A percentile compares a stretch with the other conserved stretches of the same genome.
Evolutionary conservation across 2,329 filamentous ascomycete species (phyloP).

Genomic region (Lachnellula arida): DNA sequence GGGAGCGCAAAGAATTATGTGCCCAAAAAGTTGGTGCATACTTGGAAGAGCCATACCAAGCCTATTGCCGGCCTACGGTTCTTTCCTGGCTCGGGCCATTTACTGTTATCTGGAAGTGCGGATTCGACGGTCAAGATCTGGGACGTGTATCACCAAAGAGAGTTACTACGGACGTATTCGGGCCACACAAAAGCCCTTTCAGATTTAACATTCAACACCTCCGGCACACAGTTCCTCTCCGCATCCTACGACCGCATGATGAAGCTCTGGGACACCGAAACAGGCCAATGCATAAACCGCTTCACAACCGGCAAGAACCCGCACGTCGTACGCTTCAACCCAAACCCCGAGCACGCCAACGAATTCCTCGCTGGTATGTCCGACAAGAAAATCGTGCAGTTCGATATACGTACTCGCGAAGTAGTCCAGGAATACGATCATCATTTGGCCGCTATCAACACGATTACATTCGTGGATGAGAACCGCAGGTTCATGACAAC

Average conservation of each 20-base stretch:
- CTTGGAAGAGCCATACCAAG: slow-evolving; percentile 80
- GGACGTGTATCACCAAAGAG: slow-evolving; percentile 86
- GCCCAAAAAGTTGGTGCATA: slow-evolving; percentile 88
- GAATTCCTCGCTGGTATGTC: slow-evolving; percentile 97
- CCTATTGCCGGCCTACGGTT: slow-evolving; percentile 86
- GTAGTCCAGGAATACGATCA: slow-evolving; percentile 97
- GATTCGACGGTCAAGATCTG: slow-evolving; percentile 91
- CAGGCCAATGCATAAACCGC: slow-evolving; percentile 77
- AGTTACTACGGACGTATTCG: slow-evolving; percentile 84
- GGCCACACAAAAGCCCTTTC: slow-evolving; percentile 89
- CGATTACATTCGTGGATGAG: slow-evolving; percentile 92
- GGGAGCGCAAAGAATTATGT: slow-evolving; percentile 85
- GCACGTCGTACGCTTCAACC: slow-evolving; percentile 92
- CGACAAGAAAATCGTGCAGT: slow-evolving; percentile 98
- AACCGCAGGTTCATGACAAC: slow-evolving; percentile 96
- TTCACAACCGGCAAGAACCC: slow-evolving; percentile 95
- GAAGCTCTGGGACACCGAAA: slow-evolving; percentile 98
- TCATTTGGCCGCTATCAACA: slow-evolving; percentile 96
- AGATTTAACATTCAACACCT: slow-evolving; percentile 80
- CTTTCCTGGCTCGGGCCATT: slow-evolving; percentile 81
- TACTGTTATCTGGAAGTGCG: slow-evolving; percentile 83
- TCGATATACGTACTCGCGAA: slow-evolving; percentile 75
- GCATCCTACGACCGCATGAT: slow-evolving; percentile 93
- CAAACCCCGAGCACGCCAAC: slow-evolving; percentile 67
- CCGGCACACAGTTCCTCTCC: slow-evolving; percentile 81